Conservation (phyloP, 1,284 basidiomycete species). For the Tetrapyrgos nigripes region DNA sequence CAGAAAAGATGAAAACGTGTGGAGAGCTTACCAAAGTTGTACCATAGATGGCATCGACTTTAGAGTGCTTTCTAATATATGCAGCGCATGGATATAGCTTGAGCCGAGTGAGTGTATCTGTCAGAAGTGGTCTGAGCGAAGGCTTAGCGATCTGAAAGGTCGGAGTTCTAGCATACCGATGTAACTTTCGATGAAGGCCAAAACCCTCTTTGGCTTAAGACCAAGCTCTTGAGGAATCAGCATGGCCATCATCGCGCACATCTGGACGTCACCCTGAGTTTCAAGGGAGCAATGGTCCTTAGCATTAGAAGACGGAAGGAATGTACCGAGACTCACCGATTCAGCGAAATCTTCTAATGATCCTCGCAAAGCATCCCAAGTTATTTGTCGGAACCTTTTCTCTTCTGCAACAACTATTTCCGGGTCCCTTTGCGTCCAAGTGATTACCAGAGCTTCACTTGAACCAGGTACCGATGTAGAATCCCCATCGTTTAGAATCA, state of each 20-base stretch:
- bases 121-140: neutral
- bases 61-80: slow-evolving; percentile 70
- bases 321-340: slow-evolving; percentile 46
- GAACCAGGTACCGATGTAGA: neutral
- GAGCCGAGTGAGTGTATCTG: slow-evolving; percentile 67
- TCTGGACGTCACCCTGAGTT: slow-evolving; percentile 76
- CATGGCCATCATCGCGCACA: slow-evolving; percentile 72
- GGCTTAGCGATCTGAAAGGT: neutral
- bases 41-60: slow-evolving; percentile 53
- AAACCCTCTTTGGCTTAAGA: slow-evolving; percentile 47
- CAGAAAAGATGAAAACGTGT: neutral
- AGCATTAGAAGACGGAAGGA: neutral
- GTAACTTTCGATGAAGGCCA: slow-evolving; percentile 71
- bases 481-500: slow-evolving; percentile 19
- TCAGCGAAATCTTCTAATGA: slow-evolving; percentile 68
- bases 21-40: slow-evolving; percentile 59
- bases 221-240: slow-evolving; percentile 63
- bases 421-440: slow-evolving; percentile 10
- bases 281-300: neutral
- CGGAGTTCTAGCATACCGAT: slow-evolving; percentile 53
- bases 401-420: slow-evolving; percentile 60
- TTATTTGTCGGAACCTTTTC: slow-evolving; percentile 52
- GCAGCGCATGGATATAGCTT: slow-evolving; percentile 69
- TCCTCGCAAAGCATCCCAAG: slow-evolving; percentile 62
- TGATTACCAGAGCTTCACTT: neutral